These are phyloP conservation scores for Lipomyces yamadae DNA, from an alignment of 805 yeast species.

Conservation along the genomic window DNA sequence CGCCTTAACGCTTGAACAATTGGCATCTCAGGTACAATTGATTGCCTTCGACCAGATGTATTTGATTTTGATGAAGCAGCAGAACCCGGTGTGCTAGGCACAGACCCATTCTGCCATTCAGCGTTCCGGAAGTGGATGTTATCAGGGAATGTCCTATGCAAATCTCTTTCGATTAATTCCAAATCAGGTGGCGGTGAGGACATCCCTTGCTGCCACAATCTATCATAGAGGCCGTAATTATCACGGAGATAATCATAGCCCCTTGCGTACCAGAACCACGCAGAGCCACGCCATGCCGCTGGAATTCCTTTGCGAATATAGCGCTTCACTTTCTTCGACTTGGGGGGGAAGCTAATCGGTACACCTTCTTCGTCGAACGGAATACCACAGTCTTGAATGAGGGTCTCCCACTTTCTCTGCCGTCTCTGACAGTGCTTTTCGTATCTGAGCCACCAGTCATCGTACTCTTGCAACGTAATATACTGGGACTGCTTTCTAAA, in stretches of 20 bases:
- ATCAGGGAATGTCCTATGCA: constrained; percentile 94
- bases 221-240: constrained; percentile 75
- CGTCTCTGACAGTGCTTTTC: constrained; percentile 65
- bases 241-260: constrained; percentile 63
- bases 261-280: constrained; percentile 94
- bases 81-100: constrained; percentile 17
- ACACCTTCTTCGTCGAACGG: constrained; percentile 49
- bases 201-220: constrained; percentile 63
- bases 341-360: constrained; percentile 75
- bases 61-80: constrained; percentile 7
- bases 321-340: constrained; percentile 76
- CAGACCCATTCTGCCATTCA: constrained; percentile 38
- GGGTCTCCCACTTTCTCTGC: constrained; percentile 73
- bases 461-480: constrained; percentile 61
- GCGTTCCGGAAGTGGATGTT: constrained; percentile 70
- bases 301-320: constrained; percentile 92
- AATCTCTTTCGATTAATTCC: constrained; percentile 91
- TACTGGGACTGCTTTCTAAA: constrained; percentile 69
- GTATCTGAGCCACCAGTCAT: constrained; percentile 77
- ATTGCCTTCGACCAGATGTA: constrained; percentile 14
- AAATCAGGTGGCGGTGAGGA: constrained; percentile 70
- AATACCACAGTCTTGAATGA: constrained; percentile 73
- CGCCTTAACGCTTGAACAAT: constrained; percentile 75
- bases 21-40: constrained; percentile 57
- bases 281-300: constrained; percentile 95